A percentile compares a stretch with the other conserved stretches of the same genome.
phyloP scores from a whole-genome alignment of 208 protist species.

The Leishmania turanica region DNA sequence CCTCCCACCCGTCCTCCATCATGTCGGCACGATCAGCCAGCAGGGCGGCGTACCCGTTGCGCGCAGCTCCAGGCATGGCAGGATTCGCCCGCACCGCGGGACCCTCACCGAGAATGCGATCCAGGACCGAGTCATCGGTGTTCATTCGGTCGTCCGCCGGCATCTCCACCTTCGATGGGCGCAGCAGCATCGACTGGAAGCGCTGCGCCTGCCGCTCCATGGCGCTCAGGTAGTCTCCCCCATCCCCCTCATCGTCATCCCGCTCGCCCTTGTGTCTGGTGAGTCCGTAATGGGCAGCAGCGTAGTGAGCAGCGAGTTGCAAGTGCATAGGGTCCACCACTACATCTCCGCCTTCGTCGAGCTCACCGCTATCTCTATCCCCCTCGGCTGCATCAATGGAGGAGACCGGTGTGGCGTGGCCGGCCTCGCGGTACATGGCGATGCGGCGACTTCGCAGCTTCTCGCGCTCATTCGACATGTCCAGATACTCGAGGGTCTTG shows the following conservation, averaged over 20 bases:
- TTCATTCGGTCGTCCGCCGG: not conserved
- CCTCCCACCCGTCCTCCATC: constrained; percentile 56
- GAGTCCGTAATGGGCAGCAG: not conserved
- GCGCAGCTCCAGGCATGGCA: not conserved
- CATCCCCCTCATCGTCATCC: not conserved
- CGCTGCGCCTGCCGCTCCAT: constrained; percentile 9
- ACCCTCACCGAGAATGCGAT: constrained; percentile 34
- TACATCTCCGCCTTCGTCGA: not conserved
- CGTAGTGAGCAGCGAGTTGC: constrained; percentile 8
- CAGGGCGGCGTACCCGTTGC: not conserved
- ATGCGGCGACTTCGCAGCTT: constrained; percentile 61
- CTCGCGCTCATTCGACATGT: constrained; percentile 83
- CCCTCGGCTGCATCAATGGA: constrained; percentile 26
- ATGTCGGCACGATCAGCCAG: constrained; percentile 28
- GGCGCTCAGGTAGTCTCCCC: constrained; percentile 13
- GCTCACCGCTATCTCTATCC: constrained; percentile 10
- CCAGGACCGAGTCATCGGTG: constrained; percentile 20
- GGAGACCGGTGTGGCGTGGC: constrained; percentile 12
- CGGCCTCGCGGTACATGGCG: constrained; percentile 25
- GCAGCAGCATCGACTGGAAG: constrained; percentile 25
- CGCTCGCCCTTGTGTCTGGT: not conserved
- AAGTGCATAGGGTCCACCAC: not conserved
- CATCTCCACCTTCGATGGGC: constrained; percentile 18
- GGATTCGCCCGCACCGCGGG: not conserved
- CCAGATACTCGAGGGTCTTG: constrained; percentile 64